Percentiles rank a stretch among this genome's conserved stretches.
Evolutionary conservation across 768 basidiomycete species (phyloP).

Genomic region (Amanita muscaria): DNA sequence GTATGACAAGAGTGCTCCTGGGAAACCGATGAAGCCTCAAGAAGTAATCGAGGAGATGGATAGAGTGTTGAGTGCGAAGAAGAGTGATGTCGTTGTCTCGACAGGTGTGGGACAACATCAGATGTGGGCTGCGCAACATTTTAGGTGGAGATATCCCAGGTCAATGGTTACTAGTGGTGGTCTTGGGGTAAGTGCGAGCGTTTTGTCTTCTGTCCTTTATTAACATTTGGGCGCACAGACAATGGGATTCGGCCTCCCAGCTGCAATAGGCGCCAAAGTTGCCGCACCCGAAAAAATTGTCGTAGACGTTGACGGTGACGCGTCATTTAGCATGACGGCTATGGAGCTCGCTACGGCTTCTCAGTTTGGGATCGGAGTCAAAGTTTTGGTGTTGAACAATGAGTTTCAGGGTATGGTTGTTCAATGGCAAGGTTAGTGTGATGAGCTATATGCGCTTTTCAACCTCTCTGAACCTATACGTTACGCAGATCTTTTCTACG

Average conservation of each 20-base stretch:
- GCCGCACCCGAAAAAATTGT: constrained; percentile 91
- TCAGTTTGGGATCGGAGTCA: constrained; percentile 89
- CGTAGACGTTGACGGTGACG: constrained; percentile 95
- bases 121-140: constrained; percentile 98
- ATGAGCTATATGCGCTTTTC: constrained; percentile 4
- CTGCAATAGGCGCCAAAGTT: constrained; percentile 95
- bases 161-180: constrained; percentile 92
- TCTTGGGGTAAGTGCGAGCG: constrained; percentile 65
- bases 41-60: constrained; percentile 94
- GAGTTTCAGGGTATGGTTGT: constrained; percentile 99
- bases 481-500: constrained; percentile 81
- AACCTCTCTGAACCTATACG: constrained; percentile 5
- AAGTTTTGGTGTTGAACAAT: constrained; percentile 89
- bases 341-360: constrained; percentile 97
- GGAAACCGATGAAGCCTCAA: constrained; percentile 85
- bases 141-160: constrained; percentile 81
- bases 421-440: constrained; percentile 87
- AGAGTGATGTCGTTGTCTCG: constrained; percentile 80
- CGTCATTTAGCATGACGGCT: constrained; percentile 98
- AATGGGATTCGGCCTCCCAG: constrained; percentile 96
- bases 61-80: constrained; percentile 62
- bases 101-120: constrained; percentile 99
- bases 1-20: constrained; percentile 55
- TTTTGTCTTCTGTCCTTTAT: constrained; percentile 14
- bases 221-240: constrained; percentile 50